A percentile compares a stretch with the other conserved stretches of the same genome.
These are phyloP conservation scores for Escovopsis sp. DNA, from an alignment of 2,329 filamentous ascomycete genomes.

Conservation along the genomic window DNA sequence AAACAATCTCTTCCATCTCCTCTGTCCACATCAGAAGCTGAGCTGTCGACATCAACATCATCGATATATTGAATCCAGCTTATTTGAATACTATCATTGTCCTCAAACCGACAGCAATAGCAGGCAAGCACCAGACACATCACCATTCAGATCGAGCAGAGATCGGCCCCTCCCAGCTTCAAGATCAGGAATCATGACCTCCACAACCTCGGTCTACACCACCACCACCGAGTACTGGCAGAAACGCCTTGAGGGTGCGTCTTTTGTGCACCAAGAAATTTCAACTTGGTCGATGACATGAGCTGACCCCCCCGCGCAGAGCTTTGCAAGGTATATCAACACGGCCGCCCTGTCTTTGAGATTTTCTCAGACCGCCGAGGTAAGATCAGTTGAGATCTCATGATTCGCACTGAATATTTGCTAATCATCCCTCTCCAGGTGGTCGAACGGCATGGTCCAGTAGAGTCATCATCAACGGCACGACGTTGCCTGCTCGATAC, in stretches of 20 bases:
- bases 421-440: slow-evolving; percentile 33
- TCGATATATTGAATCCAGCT: no score
- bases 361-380: slow-evolving; percentile 64
- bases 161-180: not conserved
- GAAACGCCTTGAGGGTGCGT: slow-evolving; percentile 38
- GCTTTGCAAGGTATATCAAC: slow-evolving; percentile 39
- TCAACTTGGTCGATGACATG: not conserved
- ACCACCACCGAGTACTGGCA: slow-evolving; percentile 31
- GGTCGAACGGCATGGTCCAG: slow-evolving; percentile 86
- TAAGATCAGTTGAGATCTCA: slow-evolving; percentile 18
- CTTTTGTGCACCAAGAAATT: not conserved
- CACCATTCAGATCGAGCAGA: not conserved
- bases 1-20: no score
- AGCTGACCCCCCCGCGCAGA: slow-evolving; percentile 23
- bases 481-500: slow-evolving; percentile 55
- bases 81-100: no score
- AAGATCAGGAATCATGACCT: slow-evolving; percentile 8
- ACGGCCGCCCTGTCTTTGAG: slow-evolving; percentile 46
- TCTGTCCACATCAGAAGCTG: no score
- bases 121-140: no score
- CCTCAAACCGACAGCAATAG: no score
- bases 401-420: not conserved
- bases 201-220: slow-evolving; percentile 12
- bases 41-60: no score
- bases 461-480: slow-evolving; percentile 56